Percentiles rank a stretch among this genome's conserved stretches.
These are phyloP conservation scores for Funneliformis mosseae DNA, from an alignment of 192 early-diverging fungal genomes.

Conservation along the genomic window DNA sequence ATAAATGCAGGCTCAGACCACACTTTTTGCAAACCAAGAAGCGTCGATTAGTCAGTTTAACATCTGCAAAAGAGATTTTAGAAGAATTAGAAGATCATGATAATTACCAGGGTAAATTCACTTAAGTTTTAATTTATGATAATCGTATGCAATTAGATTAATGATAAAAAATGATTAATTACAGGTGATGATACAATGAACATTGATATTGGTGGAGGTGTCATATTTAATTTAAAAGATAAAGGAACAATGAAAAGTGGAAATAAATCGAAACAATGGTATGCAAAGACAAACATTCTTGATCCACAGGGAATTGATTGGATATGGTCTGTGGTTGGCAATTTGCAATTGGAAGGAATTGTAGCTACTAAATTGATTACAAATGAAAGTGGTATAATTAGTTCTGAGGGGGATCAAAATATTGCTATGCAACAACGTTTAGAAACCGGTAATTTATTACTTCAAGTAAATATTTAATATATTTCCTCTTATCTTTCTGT, in stretches of 20 bases:
- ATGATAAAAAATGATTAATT: constrained; percentile 26
- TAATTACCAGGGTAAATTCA: background rate
- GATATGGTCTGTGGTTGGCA: constrained; percentile 46
- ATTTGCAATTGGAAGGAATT: constrained; percentile 38
- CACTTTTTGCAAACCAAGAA: constrained; percentile 37
- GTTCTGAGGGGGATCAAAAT: constrained; percentile 23
- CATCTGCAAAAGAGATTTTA: constrained; percentile 35
- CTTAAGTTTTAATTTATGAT: background rate
- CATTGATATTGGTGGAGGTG: background rate
- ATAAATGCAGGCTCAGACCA: constrained; percentile 37
- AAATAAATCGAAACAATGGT: background rate
- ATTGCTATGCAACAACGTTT: constrained; percentile 51
- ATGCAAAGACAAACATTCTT: constrained; percentile 1
- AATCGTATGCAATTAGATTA: background rate
- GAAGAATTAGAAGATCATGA: constrained; percentile 33
- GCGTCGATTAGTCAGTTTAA: constrained; percentile 35
- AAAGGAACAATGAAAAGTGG: background rate
- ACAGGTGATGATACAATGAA: constrained; percentile 4
- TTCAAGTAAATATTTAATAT: constrained; percentile 35
- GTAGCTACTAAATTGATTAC: constrained; percentile 43
- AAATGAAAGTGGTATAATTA: constrained; percentile 27
- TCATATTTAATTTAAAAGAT: background rate
- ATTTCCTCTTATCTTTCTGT: too few species aligned
- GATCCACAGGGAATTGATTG: constrained; percentile 44
- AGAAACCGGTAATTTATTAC: constrained; percentile 50